Percentiles rank a stretch among this genome's conserved stretches.
Conservation (phyloP, 768 basidiomycete species). For the Lactarius hatsudake region DNA sequence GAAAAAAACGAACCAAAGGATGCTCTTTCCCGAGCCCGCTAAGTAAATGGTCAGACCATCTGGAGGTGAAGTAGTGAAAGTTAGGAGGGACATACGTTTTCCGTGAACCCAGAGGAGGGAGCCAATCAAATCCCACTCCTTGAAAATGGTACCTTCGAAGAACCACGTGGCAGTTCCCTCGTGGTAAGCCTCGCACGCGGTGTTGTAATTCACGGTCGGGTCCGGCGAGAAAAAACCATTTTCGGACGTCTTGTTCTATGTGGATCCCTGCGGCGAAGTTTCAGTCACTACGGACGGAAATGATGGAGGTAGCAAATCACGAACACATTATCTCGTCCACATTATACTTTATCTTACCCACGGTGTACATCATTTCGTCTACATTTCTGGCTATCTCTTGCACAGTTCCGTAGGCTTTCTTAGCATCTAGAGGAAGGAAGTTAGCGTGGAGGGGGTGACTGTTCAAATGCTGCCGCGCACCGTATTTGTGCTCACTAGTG, state of each 20-base stretch:
- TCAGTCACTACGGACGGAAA: background rate
- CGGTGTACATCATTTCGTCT: too few relatives aligned
- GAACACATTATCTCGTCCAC: background rate
- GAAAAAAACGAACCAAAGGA: background rate
- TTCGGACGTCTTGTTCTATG: background rate
- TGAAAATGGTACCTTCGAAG: background rate
- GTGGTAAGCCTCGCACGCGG: background rate
- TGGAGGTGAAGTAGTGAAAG: background rate
- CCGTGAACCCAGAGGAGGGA: background rate
- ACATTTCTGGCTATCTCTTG: background rate
- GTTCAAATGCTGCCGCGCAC: background rate
- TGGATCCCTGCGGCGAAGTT: background rate
- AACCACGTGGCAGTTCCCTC: background rate
- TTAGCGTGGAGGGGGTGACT: accelerated
- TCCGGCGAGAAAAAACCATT: background rate
- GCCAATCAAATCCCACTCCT: background rate
- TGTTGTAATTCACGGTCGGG: background rate
- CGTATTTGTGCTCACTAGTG: background rate
- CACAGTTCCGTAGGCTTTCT: background rate
- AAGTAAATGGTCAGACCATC: background rate
- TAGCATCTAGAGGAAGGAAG: background rate
- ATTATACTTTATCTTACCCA: too few relatives aligned
- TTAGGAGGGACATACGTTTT: background rate
- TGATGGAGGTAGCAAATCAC: background rate
- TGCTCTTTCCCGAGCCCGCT: background rate